These are phyloP conservation scores for Candida freyschussii DNA, from an alignment of 1,139 yeast species.

Conservation along the genomic window DNA sequence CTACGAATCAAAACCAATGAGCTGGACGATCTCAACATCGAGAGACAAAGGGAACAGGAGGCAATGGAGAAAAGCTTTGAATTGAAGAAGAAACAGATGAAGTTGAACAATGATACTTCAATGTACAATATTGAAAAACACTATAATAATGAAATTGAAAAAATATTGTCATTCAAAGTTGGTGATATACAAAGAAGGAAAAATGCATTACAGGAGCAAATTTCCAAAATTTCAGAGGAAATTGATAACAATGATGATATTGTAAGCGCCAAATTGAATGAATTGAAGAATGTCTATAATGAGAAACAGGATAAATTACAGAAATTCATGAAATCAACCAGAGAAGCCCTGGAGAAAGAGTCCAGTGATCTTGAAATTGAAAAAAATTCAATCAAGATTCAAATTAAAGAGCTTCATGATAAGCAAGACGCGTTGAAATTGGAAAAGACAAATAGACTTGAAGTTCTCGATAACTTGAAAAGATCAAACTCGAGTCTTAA, in stretches of 20 bases:
- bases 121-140: constrained; percentile 37
- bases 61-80: constrained; percentile 35
- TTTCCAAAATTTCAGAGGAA: constrained; percentile 10
- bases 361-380: constrained; percentile 5
- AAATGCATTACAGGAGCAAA: constrained; percentile 14
- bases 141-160: constrained; percentile 33
- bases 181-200: constrained; percentile 29
- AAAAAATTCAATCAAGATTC: background rate
- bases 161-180: constrained; percentile 31
- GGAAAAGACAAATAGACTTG: too few relatives aligned
- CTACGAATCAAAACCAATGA: constrained; percentile 37
- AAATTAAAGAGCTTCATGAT: too few relatives aligned
- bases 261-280: constrained; percentile 20
- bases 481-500: background rate
- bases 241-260: constrained; percentile 25
- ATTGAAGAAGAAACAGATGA: constrained; percentile 33
- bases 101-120: constrained; percentile 33
- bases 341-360: constrained; percentile 11
- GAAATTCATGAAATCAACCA: constrained; percentile 17
- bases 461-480: too few relatives aligned
- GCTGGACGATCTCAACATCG: constrained; percentile 30
- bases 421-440: too few relatives aligned
- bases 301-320: constrained; percentile 13
- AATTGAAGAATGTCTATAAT: constrained; percentile 22
- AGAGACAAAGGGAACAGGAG: constrained; percentile 31